Base-by-base conservation (phyloP, 805 yeast genomes). In the Wickerhamiella siamensis region DNA sequence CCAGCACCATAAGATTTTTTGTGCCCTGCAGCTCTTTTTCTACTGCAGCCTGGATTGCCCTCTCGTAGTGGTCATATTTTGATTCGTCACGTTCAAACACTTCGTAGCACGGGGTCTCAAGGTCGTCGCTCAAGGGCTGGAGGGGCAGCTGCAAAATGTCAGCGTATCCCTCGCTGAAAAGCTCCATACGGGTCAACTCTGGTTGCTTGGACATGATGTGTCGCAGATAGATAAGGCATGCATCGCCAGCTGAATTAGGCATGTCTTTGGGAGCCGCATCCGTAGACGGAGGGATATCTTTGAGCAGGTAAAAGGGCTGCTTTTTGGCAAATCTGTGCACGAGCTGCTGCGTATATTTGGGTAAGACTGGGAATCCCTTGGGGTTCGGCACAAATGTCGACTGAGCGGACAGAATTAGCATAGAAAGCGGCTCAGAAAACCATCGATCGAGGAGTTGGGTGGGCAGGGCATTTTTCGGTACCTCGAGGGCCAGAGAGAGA, bases 401-500 rank as follows among this genome's bases (percentile, higher is more conserved):
- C 2, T 75, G 64, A 2, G 74, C 67, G 0, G 82, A 71, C 3
- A 79, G 52, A 34, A 78, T 55, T 16, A 77, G 60, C 54, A 74
- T 70, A 4, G 72, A 64, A 1, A 79, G 70, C 0, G 84, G 84
- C 56, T 79, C 87, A 20, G 78, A 64, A 42, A 73, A 57, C 87
- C 87, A 79, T 42, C 84, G 60, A 19, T 71, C 65, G 3, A 74
- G 51, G 2, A 77, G 73, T 41, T 55, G 54, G 3, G 61, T 60
- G 2, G 79, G 78, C 1, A 72, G 68, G 39, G 64, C 64, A 31
- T 66, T 65, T 43, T 75, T 75, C 26, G 94, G 87, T 18, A 86
- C 69, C 31, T 79, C 91, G 29, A 81, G 63, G 4, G 83, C 82
- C 41, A 84, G 75, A n/a, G 83, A 75, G 40, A 79, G 58, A 18